A percentile compares a stretch with the other conserved stretches of the same genome.
Conservation (phyloP, 352 stramenopile genomes). For the Phytophthora hibernalis region DNA sequence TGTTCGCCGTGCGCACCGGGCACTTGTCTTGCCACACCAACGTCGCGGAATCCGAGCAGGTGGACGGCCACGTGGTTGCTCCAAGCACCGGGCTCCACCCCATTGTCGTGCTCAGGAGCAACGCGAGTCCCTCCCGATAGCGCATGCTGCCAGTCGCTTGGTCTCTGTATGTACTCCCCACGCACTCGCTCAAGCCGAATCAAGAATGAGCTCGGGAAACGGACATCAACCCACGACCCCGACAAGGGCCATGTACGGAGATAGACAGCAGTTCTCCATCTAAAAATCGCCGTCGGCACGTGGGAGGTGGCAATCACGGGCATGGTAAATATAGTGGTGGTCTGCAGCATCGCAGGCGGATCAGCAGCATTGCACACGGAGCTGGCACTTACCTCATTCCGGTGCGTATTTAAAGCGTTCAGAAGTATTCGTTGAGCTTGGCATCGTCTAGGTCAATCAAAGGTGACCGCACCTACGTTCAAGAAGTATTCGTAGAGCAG, state of each 20-base stretch:
- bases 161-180: constrained; percentile 10
- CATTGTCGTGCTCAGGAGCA: constrained; percentile 29
- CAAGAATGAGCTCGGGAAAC: constrained; percentile 28
- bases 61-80: constrained; percentile 28
- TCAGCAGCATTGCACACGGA: too few species aligned
- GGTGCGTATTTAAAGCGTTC: constrained; percentile 10
- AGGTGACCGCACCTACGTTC: too few species aligned
- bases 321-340: constrained; percentile 26
- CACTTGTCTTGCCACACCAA: constrained; percentile 70
- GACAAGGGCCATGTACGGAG: constrained; percentile 21
- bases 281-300: constrained; percentile 10
- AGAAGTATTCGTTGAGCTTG: not conserved
- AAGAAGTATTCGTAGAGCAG: too few species aligned
- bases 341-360: constrained; percentile 24
- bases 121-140: constrained; percentile 28
- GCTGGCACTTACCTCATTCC: not conserved
- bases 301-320: not conserved
- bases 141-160: constrained; percentile 28
- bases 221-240: constrained; percentile 11
- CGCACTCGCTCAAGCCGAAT: constrained; percentile 29
- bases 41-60: constrained; percentile 63
- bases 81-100: constrained; percentile 23
- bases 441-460: too few species aligned
- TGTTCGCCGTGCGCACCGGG: constrained; percentile 51
- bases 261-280: constrained; percentile 21